Conservation (phyloP, 1,284 basidiomycete genomes). For the Sutorius eximius region DNA sequence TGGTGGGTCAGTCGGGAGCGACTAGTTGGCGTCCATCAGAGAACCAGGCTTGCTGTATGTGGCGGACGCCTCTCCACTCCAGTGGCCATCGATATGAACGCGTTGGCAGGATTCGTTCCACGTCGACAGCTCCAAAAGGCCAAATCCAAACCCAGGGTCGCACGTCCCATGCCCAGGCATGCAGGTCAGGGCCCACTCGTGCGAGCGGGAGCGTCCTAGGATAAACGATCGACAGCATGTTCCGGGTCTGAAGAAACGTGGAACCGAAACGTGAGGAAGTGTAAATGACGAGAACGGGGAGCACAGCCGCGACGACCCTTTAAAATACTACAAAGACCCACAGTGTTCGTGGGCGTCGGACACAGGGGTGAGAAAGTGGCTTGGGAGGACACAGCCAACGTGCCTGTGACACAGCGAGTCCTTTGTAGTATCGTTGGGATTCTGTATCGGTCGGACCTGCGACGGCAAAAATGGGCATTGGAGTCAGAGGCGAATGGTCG, state of each 20-base stretch:
- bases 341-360: not conserved
- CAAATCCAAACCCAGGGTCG: slow-evolving; percentile 1
- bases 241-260: slow-evolving; percentile 8
- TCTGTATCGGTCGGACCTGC: not conserved
- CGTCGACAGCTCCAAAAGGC: not conserved
- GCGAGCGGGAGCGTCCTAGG: slow-evolving; percentile 12
- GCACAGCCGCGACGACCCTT: slow-evolving; percentile 7
- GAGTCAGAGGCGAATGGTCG: not conserved
- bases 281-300: slow-evolving; percentile 3
- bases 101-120: not conserved
- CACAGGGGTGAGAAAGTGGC: slow-evolving; percentile 10
- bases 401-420: not conserved
- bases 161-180: slow-evolving; percentile 2
- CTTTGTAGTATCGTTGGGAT: not conserved
- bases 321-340: not conserved
- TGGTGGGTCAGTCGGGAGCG: not conserved
- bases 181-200: slow-evolving; percentile 21
- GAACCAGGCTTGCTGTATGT: slow-evolving; percentile 13
- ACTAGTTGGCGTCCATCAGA: slow-evolving; percentile 1
- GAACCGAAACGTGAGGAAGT: not conserved
- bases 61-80: not conserved
- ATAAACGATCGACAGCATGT: slow-evolving; percentile 3
- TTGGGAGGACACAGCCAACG: not conserved
- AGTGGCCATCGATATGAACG: not conserved
- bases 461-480: not conserved